phyloP scores from a whole-genome alignment of 768 basidiomycete species.

The Exidia glandulosa region DNA sequence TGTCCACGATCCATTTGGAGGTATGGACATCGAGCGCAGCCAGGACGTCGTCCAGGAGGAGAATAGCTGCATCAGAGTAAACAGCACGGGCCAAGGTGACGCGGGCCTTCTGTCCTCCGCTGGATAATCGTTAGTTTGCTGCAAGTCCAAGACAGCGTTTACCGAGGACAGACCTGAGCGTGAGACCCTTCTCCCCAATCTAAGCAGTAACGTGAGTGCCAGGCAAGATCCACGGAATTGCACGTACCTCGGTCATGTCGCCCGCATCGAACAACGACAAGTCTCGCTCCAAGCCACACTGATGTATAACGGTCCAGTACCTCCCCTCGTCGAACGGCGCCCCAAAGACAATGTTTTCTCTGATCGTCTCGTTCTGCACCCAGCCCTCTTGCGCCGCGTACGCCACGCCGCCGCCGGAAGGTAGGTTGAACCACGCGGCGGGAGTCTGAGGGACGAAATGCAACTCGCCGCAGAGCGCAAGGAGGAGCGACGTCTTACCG shows the following conservation, averaged over 20 bases:
- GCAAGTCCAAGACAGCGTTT: background rate
- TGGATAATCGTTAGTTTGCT: conserved; percentile 2
- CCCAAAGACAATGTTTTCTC: conserved; percentile 3
- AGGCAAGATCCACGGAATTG: no score
- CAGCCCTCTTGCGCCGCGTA: conserved; percentile 29
- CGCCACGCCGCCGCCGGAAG: conserved; percentile 24
- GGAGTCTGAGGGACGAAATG: background rate
- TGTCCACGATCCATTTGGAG: background rate
- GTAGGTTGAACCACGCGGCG: conserved; percentile 25
- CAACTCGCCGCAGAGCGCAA: conserved; percentile 5
- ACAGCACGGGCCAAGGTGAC: conserved; percentile 29
- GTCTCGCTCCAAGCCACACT: conserved; percentile 18
- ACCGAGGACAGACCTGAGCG: conserved; percentile 29
- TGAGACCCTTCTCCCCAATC: conserved; percentile 25
- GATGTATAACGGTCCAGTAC: background rate
- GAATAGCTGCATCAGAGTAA: conserved; percentile 21
- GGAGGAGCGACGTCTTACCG: background rate
- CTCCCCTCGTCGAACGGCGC: conserved; percentile 1
- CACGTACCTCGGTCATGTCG: conserved; percentile 27
- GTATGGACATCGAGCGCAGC: conserved; percentile 19
- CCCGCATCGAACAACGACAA: conserved; percentile 25
- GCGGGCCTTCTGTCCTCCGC: conserved; percentile 32
- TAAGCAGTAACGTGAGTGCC: no score
- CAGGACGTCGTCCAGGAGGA: conserved; percentile 29
- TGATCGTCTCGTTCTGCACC: conserved; percentile 24